Base-by-base conservation (phyloP, 305 asterid species). In the Fraxinus ornus region DNA sequence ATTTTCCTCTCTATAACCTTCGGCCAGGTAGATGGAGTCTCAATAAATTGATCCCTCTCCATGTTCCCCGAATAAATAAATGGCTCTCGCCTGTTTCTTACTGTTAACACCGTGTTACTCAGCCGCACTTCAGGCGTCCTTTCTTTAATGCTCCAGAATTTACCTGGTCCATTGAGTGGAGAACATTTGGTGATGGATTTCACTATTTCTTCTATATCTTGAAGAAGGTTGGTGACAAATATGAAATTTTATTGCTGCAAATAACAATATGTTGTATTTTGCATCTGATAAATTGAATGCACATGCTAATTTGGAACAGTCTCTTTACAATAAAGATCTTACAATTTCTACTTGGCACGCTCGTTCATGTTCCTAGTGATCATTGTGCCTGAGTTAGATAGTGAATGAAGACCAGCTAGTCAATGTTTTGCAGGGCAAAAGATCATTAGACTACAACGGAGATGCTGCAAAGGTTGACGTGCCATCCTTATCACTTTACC, bases 111-210 rank as follows among this genome's bases (percentile, higher is more conserved):
- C 55, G 55, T 85, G 21, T 74, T 83, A 47, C 78, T 19, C 94
- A 96, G 98, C 98, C 98, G 3, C 98, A 93, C 85, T 94, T 96
- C 88, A 90, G 99, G 90, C 94, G 94, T 15, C 94, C 86, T 8
- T 89, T 96, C 84, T 93, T 93, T 87, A 85, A 81, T 86, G 90
- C 93, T 80, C 92, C 91, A 3, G 79, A 88, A 71, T 96, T 96
- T 87, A 89, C 94, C 19, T 96, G 99, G 99, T 93, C 98, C 17
- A 84, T 90, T 33, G 97, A 94, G 82, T 93, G 95, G 93, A 89
- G 82, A 78, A 94, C 99, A 78, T 94, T 96, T 80, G 99, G 98
- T 3, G 98, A 93, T 83, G 93, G 93, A 78, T 96, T 96, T 88
- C 99, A 96, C 87, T 96, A 96, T 89, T 94, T 94, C 87, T 77